phyloP scores from a whole-genome alignment of 768 basidiomycete genomes.

The Naematelia aurantialba region DNA sequence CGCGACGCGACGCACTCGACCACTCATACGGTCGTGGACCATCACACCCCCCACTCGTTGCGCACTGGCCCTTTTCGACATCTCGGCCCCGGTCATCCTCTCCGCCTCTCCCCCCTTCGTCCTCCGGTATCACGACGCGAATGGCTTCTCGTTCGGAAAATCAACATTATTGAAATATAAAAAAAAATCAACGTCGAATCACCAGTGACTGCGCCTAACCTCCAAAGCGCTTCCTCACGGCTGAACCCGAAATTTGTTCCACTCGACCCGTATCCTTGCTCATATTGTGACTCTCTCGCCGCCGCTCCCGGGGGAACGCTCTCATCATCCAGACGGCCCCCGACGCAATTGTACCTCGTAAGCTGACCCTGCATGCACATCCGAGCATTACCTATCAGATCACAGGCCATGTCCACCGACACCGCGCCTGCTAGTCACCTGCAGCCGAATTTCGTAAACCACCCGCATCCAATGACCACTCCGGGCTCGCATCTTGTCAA shows the following conservation, averaged over 20 bases:
- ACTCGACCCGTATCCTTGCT: neutral
- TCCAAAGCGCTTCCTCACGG: neutral
- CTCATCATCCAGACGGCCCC: too few relatives aligned
- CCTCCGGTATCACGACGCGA: neutral
- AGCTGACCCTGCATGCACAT: neutral
- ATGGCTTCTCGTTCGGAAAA: neutral
- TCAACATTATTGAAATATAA: neutral
- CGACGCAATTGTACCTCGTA: too few relatives aligned
- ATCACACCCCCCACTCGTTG: neutral
- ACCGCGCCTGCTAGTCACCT: constrained; percentile 4
- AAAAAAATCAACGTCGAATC: neutral
- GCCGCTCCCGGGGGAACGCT: too few relatives aligned
- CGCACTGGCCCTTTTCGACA: too few relatives aligned
- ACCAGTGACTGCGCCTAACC: neutral
- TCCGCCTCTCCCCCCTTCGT: too few relatives aligned
- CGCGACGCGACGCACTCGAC: neutral
- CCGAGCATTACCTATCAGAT: neutral
- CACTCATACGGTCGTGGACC: neutral
- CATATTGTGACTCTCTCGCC: too few relatives aligned
- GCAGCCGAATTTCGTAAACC: neutral
- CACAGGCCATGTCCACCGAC: constrained; percentile 5
- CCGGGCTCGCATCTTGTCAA: neutral
- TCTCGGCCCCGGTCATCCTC: neutral
- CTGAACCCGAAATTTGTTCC: neutral
- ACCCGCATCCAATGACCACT: neutral